These are phyloP conservation scores for Chlamydomonas sphaeroides DNA, from an alignment of 139 green algal genomes.

Conservation along the genomic window DNA sequence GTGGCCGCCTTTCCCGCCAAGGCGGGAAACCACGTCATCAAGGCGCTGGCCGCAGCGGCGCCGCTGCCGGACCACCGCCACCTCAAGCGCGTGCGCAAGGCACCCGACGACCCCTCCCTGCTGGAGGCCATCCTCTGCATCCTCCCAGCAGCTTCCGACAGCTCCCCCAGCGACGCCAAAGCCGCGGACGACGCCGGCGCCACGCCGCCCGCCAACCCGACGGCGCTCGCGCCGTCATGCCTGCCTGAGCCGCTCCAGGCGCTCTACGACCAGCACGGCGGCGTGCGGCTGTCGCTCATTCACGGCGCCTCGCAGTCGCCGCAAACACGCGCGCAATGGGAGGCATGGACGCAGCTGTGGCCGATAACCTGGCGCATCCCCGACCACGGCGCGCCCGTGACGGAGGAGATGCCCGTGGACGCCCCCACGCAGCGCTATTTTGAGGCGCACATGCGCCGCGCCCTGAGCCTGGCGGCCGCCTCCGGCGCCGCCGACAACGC, in stretches of 20 bases:
- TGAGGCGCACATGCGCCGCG: constrained; percentile 61
- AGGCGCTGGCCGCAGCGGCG: constrained; percentile 30
- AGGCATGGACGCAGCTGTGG: constrained; percentile 76
- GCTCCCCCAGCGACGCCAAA: background rate
- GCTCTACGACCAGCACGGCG: background rate
- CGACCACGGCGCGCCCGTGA: constrained; percentile 34
- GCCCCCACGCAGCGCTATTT: constrained; percentile 49
- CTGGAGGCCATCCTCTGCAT: constrained; percentile 60
- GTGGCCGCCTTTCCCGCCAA: constrained; percentile 47
- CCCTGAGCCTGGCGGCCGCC: constrained; percentile 33
- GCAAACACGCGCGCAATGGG: constrained; percentile 61
- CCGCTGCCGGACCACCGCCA: constrained; percentile 66
- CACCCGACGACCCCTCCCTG: constrained; percentile 1
- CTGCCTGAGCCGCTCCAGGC: background rate
- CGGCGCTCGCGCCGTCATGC: background rate
- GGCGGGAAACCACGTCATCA: constrained; percentile 50
- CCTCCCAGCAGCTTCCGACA: background rate
- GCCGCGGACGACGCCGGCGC: background rate
- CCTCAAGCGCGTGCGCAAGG: constrained; percentile 72
- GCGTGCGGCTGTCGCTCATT: constrained; percentile 15
- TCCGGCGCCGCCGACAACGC: constrained; percentile 58
- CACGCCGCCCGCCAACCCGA: too few species aligned
- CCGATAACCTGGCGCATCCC: constrained; percentile 76
- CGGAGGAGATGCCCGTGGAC: constrained; percentile 22
- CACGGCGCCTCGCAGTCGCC: constrained; percentile 63